Evolutionary conservation across 2,329 filamentous ascomycete species (phyloP).

Genomic region (Hymenoscyphus fraxineus): DNA sequence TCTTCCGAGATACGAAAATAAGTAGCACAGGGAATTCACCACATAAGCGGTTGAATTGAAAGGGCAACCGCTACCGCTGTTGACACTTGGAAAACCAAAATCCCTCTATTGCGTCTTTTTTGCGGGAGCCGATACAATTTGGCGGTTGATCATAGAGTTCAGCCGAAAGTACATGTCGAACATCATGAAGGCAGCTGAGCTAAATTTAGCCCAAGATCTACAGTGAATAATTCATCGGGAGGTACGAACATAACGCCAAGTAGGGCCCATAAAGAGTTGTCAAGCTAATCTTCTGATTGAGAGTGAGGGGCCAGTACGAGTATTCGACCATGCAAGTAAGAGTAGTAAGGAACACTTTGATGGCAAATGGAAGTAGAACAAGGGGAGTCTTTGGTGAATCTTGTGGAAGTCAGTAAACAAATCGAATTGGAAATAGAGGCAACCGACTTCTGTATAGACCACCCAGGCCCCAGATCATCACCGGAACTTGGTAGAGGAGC

Average conservation of each 20-base stretch:
- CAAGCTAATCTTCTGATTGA: constrained; percentile 45
- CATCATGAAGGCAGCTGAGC: constrained; percentile 40
- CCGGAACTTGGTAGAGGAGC: constrained; percentile 55
- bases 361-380: constrained; percentile 55
- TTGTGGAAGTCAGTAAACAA: constrained; percentile 27
- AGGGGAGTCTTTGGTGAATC: constrained; percentile 56
- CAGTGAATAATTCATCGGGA: constrained; percentile 3
- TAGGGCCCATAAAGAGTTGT: constrained; percentile 55
- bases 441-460: constrained; percentile 47
- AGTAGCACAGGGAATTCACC: too few species aligned
- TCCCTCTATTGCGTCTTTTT: neutral
- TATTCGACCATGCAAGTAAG: constrained; percentile 60
- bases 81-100: neutral
- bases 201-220: neutral
- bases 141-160: constrained; percentile 18
- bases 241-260: constrained; percentile 48
- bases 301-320: constrained; percentile 49
- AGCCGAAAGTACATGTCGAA: constrained; percentile 40
- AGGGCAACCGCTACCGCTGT: too few species aligned
- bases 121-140: neutral
- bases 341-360: constrained; percentile 59
- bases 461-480: constrained; percentile 57
- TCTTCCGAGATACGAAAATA: too few species aligned
- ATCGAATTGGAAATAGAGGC: neutral
- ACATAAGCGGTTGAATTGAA: too few species aligned